Evolutionary conservation across 2,329 filamentous ascomycete genomes (phyloP).

Genomic region (Leptographium procerum): DNA sequence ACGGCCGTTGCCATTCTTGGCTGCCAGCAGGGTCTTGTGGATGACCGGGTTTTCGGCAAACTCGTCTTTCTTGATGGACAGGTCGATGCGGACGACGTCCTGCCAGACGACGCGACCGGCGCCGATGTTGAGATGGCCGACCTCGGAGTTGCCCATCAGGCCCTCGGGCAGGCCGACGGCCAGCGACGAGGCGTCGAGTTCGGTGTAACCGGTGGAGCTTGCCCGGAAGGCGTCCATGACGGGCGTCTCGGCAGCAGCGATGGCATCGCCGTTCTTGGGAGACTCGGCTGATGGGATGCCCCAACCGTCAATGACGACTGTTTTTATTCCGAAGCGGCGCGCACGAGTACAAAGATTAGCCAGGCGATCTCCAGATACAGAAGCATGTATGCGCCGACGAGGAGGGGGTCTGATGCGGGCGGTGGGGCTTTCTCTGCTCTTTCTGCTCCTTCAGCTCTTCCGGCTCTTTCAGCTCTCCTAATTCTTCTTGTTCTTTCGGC

Average conservation of each 20-base stretch:
- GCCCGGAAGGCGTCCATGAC: slow-evolving; percentile 88
- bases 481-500: slow-evolving; percentile 12
- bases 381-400: slow-evolving; percentile 39
- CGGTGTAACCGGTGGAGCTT: slow-evolving; percentile 72
- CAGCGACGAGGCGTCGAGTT: slow-evolving; percentile 90
- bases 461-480: neutral
- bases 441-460: neutral
- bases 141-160: slow-evolving; percentile 97
- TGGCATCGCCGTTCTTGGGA: slow-evolving; percentile 84
- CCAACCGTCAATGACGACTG: slow-evolving; percentile 99
- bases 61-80: slow-evolving; percentile 76
- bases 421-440: neutral
- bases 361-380: slow-evolving; percentile 45
- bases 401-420: slow-evolving; percentile 21
- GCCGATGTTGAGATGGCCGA: slow-evolving; percentile 97
- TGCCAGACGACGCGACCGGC: slow-evolving; percentile 98
- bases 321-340: slow-evolving; percentile 14
- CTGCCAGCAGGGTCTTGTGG: slow-evolving; percentile 62
- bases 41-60: slow-evolving; percentile 67
- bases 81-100: slow-evolving; percentile 92
- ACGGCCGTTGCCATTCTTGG: slow-evolving; percentile 80
- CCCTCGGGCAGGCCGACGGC: slow-evolving; percentile 94
- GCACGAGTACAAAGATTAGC: slow-evolving; percentile 46
- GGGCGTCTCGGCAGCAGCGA: slow-evolving; percentile 84
- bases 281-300: slow-evolving; percentile 73